These are phyloP conservation scores for Teratosphaeria destructans DNA, from an alignment of 2,329 filamentous ascomycete genomes.

Conservation along the genomic window DNA sequence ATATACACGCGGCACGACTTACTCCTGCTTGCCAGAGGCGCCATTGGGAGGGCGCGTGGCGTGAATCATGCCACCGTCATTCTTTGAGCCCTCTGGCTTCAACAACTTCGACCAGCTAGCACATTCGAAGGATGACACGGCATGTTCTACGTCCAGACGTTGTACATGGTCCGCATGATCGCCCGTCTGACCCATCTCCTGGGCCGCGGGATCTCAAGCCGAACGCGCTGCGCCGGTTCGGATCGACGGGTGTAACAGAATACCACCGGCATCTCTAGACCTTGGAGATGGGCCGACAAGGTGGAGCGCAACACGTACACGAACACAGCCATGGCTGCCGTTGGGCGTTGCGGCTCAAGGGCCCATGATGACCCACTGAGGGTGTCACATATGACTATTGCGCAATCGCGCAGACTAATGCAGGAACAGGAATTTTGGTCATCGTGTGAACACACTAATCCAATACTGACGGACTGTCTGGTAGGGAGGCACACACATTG, in stretches of 20 bases:
- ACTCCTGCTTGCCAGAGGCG: constrained; percentile 1
- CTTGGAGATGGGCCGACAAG: constrained; percentile 13
- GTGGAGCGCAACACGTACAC: not conserved
- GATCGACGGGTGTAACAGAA: constrained; percentile 17
- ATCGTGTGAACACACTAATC: not conserved
- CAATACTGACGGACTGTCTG: not conserved
- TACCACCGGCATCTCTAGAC: constrained; percentile 4
- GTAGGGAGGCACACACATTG: not conserved
- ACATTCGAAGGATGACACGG: not conserved
- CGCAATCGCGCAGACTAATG: constrained; percentile 18
- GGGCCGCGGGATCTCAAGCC: not conserved
- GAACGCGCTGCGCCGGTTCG: constrained; percentile 6
- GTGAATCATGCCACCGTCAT: not conserved
- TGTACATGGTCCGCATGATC: constrained; percentile 2
- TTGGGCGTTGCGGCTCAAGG: constrained; percentile 5
- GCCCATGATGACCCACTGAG: constrained; percentile 8
- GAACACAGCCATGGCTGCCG: constrained; percentile 13
- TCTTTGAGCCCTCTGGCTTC: not conserved
- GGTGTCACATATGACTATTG: constrained; percentile 13
- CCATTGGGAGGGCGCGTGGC: not conserved
- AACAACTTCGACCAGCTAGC: not conserved
- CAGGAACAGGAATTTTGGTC: constrained; percentile 14
- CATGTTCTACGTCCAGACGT: not conserved
- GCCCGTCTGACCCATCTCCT: constrained; percentile 5
- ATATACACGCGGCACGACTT: not conserved